Conservation (phyloP, 225 moss, liverwort and hornwort species). For the Marchantia polymorpha region DNA sequence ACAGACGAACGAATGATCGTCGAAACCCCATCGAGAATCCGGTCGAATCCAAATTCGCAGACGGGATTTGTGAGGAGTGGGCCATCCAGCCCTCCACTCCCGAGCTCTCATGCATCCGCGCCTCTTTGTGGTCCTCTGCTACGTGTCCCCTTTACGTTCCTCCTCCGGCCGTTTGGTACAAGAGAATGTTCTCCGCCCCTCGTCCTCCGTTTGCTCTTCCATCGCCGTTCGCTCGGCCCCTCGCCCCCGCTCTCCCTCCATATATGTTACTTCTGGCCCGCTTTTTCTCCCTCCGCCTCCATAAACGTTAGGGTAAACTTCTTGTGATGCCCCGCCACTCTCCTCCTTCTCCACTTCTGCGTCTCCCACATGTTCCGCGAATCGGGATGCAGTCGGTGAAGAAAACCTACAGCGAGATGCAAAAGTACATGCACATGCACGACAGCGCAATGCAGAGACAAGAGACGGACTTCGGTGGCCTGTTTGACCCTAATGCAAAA, state of each 20-base stretch:
- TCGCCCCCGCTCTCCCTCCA: not conserved
- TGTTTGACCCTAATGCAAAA: no score
- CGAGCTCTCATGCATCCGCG: constrained; percentile 8
- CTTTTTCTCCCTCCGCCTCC: not conserved
- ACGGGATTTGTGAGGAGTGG: constrained; percentile 9
- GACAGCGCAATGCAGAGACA: no score
- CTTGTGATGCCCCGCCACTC: not conserved
- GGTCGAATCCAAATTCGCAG: constrained; percentile 1
- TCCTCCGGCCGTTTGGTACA: not conserved
- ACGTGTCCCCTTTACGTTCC: not conserved
- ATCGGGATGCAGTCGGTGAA: no score
- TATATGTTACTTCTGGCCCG: not conserved
- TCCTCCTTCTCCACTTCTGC: no score
- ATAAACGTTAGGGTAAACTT: not conserved
- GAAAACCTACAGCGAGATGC: no score
- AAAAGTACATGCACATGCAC: no score
- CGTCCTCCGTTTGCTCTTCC: not conserved
- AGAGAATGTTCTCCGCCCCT: constrained; percentile 1
- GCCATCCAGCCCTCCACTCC: constrained; percentile 14
- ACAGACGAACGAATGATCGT: not conserved
- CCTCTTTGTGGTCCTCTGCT: no score
- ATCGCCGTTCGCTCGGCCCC: not conserved
- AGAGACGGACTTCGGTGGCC: no score
- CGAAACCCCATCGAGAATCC: not conserved
- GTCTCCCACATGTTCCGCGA: no score